Evolutionary conservation across 2,329 filamentous ascomycete genomes (phyloP).

Genomic region (Ceratocystis papillata): DNA sequence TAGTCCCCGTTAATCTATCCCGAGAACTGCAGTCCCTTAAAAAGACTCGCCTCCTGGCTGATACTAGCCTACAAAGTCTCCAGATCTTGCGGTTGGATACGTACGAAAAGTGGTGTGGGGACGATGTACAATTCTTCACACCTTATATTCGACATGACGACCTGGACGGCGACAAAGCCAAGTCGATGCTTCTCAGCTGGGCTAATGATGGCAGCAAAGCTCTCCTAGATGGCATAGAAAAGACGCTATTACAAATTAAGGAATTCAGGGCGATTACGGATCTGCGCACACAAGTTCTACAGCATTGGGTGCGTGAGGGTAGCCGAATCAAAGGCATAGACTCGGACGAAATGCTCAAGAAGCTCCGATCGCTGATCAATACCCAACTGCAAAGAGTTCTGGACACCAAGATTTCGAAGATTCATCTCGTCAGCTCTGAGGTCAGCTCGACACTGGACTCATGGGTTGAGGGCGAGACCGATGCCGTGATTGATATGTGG

Average conservation of each 20-base stretch:
- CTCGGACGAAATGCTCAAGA: slow-evolving; percentile 55
- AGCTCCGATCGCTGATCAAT: slow-evolving; percentile 59
- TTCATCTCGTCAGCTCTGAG: slow-evolving; percentile 54
- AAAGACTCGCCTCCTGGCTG: slow-evolving; percentile 58
- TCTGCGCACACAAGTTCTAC: slow-evolving; percentile 57
- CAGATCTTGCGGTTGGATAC: slow-evolving; percentile 67
- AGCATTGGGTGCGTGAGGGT: slow-evolving; percentile 64
- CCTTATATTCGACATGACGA: slow-evolving; percentile 81
- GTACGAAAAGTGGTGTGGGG: slow-evolving; percentile 66
- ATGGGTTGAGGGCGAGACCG: slow-evolving; percentile 47
- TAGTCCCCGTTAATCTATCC: slow-evolving; percentile 62
- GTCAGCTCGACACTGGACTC: slow-evolving; percentile 50
- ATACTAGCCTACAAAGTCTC: slow-evolving; percentile 52
- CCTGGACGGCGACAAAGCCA: slow-evolving; percentile 48
- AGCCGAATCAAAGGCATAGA: slow-evolving; percentile 55
- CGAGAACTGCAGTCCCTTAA: slow-evolving; percentile 61
- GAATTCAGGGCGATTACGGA: slow-evolving; percentile 60
- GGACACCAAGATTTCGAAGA: slow-evolving; percentile 50
- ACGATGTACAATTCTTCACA: slow-evolving; percentile 73
- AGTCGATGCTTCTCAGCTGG: slow-evolving; percentile 53
- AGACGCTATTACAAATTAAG: slow-evolving; percentile 46
- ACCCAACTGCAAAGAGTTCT: slow-evolving; percentile 54
- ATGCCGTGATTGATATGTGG: slow-evolving; percentile 54
- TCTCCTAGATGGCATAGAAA: slow-evolving; percentile 51
- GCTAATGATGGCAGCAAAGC: slow-evolving; percentile 48